Base-by-base conservation (phyloP, 441 rosid genomes). In the Euphorbia celastroides region DNA sequence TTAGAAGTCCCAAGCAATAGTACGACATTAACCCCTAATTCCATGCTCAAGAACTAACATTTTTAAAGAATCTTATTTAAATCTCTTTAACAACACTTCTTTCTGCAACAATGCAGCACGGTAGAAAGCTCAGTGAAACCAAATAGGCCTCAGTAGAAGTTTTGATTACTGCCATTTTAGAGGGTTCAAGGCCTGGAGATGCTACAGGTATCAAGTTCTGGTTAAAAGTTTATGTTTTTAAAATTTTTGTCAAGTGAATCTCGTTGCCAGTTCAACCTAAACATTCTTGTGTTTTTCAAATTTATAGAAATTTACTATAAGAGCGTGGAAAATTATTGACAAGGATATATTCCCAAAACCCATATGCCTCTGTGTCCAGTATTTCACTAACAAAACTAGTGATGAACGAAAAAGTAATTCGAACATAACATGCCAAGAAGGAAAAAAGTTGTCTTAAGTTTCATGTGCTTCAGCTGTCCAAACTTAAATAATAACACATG, bases 381-480 rank as follows among this genome's bases (percentile, higher is more conserved):
- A 73, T 51, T 75, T 59, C 69, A 57, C 61, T 72, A 69, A 41
- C 72, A 71, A 54, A 55, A 64, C 34, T 64, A 72, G 69, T 48
- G 75, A 75, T 71, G 54, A 62, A 54, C 56, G 63, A 28, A 70
- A 72, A 67, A 71, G 50, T 58, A 14, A 19, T 74, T 65, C 68
- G 74, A 17, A 48, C 77, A 75, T 61, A 69, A 70, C 68, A 62
- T 72, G 66, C 30, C 70, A 74, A 65, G 30, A 3, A 34, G 61
- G 63, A 61, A 23, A 48, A 23, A 23, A 48, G 54, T 25, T 32
- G 50, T 60, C 71, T 67, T 61, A 50, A 52, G 42, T 30, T 60
- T 67, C 51, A 31, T 52, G 70, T 56, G 27, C 56, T 31, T 41
- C 59, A 17, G 27, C 54, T 52, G 41, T 52, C 68, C 60, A 65